Conservation (phyloP, 2,329 filamentous ascomycete genomes). For the Coniochaeta hoffmannii region DNA sequence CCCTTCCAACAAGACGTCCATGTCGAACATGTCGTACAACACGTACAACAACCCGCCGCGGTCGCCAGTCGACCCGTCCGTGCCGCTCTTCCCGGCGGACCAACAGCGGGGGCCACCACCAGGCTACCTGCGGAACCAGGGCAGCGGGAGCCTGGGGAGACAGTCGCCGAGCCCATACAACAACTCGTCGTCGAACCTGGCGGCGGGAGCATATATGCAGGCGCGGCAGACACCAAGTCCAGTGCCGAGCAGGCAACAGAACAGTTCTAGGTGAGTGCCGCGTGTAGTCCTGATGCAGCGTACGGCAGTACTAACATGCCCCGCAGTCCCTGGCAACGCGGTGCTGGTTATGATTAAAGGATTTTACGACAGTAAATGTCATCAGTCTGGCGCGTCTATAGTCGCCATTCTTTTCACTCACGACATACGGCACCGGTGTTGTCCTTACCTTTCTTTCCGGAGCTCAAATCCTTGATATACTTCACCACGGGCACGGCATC, state of each 20-base stretch:
- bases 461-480: not conserved
- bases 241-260: constrained; percentile 28
- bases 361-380: not conserved
- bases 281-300: not conserved
- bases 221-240: constrained; percentile 16
- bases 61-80: constrained; percentile 41
- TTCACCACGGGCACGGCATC: not conserved
- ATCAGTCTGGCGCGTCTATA: constrained; percentile 6
- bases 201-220: constrained; percentile 5
- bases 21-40: constrained; percentile 20
- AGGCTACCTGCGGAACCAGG: constrained; percentile 13
- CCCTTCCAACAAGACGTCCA: constrained; percentile 8
- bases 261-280: constrained; percentile 37
- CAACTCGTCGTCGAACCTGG: constrained; percentile 9
- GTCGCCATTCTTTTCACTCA: constrained; percentile 5
- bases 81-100: constrained; percentile 41
- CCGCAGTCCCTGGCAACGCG: constrained; percentile 46
- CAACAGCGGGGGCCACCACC: constrained; percentile 20
- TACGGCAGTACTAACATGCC: constrained; percentile 15
- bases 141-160: constrained; percentile 7
- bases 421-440: constrained; percentile 1
- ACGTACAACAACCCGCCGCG: constrained; percentile 25
- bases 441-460: not conserved
- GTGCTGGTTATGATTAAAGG: constrained; percentile 42
- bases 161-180: constrained; percentile 16